Percentiles rank a stretch among this genome's conserved stretches.
Evolutionary conservation across 2,329 filamentous ascomycete species (phyloP).

Genomic region (Alternaria alternata): DNA sequence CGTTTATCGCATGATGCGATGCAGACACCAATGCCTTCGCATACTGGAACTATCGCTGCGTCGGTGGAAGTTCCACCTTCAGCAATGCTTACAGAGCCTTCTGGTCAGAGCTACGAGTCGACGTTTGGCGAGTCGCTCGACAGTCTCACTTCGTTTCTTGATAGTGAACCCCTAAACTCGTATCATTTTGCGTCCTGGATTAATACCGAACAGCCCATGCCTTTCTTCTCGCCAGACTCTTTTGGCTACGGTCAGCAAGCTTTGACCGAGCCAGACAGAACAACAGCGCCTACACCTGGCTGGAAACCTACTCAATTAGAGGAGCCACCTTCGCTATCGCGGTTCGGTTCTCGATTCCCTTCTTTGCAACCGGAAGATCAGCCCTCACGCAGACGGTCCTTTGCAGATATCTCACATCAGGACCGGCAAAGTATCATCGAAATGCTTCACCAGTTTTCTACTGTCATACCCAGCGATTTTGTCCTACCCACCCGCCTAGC

Average conservation of each 20-base stretch:
- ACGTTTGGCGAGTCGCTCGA: constrained; percentile 47
- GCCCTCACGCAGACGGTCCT: constrained; percentile 21
- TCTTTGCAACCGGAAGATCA: constrained; percentile 51
- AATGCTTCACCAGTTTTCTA: constrained; percentile 68
- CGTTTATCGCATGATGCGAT: constrained; percentile 20
- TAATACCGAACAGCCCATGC: constrained; percentile 53
- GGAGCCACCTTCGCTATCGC: constrained; percentile 45
- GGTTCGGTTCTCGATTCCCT: constrained; percentile 51
- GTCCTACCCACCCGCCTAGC: constrained; percentile 74
- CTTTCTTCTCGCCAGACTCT: constrained; percentile 53
- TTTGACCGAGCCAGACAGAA: constrained; percentile 19
- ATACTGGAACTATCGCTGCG: constrained; percentile 20
- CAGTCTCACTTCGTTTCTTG: constrained; percentile 50
- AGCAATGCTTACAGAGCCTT: constrained; percentile 1
- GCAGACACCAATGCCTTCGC: constrained; percentile 20
- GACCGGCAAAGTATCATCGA: constrained; percentile 60
- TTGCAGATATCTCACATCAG: constrained; percentile 48
- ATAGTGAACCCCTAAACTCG: constrained; percentile 49
- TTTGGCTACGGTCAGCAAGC: constrained; percentile 42
- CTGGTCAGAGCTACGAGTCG: constrained; percentile 22
- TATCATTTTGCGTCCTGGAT: constrained; percentile 53
- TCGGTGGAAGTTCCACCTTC: constrained; percentile 27
- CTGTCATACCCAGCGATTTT: constrained; percentile 68
- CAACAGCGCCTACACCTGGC: constrained; percentile 6
- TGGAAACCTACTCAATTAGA: constrained; percentile 33